A percentile compares a stretch with the other conserved stretches of the same genome.
Conservation (phyloP, 2,329 filamentous ascomycete species). For the Talaromyces sp. region DNA sequence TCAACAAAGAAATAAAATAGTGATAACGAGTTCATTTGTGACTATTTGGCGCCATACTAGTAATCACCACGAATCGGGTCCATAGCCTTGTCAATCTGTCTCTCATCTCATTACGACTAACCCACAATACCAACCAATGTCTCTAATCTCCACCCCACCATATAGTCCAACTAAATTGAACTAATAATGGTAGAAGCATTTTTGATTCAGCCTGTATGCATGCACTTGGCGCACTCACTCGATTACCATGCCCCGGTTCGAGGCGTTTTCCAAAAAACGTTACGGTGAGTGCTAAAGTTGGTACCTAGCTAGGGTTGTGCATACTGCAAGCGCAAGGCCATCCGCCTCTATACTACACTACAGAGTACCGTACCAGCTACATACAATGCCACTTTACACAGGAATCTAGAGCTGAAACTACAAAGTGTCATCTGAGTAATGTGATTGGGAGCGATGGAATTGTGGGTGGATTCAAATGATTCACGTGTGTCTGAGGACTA, state of each 20-base stretch:
- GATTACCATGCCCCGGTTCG: not conserved
- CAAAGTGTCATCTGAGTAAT: not conserved
- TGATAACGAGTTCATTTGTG: not conserved
- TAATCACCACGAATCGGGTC: not conserved
- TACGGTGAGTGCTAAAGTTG: conserved; percentile 3
- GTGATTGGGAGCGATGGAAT: conserved; percentile 1
- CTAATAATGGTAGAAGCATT: not conserved
- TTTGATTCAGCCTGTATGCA: conserved; percentile 9
- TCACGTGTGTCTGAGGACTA: not conserved
- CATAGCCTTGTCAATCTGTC: not conserved
- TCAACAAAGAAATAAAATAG: not conserved
- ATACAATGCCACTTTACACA: conserved; percentile 8
- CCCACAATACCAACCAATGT: not conserved
- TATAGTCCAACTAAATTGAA: not conserved
- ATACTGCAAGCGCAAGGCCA: conserved; percentile 8
- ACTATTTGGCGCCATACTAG: not conserved
- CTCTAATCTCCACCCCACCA: conserved; percentile 1
- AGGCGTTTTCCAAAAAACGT: conserved; percentile 4
- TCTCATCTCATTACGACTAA: not conserved
- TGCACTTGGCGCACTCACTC: not conserved
- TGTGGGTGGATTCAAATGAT: not conserved
- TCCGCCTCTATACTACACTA: not conserved
- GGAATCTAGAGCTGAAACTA: conserved; percentile 14
- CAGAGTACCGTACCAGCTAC: conserved; percentile 3
- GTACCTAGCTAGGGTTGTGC: conserved; percentile 12